Evolutionary conservation across 306 rosid genomes (phyloP).

Genomic region (Sesbania bispinosa): DNA sequence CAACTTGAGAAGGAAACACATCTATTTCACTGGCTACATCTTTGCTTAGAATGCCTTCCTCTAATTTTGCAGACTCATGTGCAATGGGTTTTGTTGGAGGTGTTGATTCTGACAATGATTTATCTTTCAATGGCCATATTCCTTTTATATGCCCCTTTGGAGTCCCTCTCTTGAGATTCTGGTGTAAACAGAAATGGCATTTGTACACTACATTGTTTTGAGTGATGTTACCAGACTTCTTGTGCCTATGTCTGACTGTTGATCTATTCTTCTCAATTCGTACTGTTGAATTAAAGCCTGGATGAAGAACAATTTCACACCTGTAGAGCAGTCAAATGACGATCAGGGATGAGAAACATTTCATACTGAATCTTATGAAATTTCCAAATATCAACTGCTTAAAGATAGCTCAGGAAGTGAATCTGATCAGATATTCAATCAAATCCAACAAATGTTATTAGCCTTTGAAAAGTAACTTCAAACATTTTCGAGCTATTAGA

Average conservation of each 20-base stretch:
- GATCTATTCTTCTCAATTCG: conserved; percentile 56
- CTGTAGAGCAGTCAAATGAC: conserved; percentile 38
- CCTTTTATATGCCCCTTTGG: conserved; percentile 51
- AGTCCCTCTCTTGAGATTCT: conserved; percentile 65
- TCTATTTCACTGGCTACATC: conserved; percentile 21
- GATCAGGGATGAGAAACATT: neutral
- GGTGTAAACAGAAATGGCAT: conserved; percentile 61
- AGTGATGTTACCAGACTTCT: conserved; percentile 24
- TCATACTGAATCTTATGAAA: neutral
- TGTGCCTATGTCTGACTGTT: conserved; percentile 35
- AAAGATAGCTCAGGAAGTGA: neutral
- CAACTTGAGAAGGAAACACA: conserved; percentile 12
- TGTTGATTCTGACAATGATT: conserved; percentile 25
- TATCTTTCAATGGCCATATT: conserved; percentile 37
- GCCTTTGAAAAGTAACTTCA: no score
- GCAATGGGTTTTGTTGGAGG: neutral
- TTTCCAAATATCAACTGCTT: neutral
- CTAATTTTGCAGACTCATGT: conserved; percentile 13
- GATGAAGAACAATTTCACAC: conserved; percentile 73
- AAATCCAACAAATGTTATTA: neutral
- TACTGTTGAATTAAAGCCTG: conserved; percentile 64
- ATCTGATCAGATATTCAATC: neutral
- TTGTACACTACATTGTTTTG: conserved; percentile 61
- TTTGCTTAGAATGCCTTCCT: conserved; percentile 20
- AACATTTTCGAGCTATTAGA: neutral